Evolutionary conservation across 2,329 filamentous ascomycete species (phyloP), one percentile per base, ranked within the genome.

Genomic region (Stagonosporopsis chrysanthemi): DNA sequence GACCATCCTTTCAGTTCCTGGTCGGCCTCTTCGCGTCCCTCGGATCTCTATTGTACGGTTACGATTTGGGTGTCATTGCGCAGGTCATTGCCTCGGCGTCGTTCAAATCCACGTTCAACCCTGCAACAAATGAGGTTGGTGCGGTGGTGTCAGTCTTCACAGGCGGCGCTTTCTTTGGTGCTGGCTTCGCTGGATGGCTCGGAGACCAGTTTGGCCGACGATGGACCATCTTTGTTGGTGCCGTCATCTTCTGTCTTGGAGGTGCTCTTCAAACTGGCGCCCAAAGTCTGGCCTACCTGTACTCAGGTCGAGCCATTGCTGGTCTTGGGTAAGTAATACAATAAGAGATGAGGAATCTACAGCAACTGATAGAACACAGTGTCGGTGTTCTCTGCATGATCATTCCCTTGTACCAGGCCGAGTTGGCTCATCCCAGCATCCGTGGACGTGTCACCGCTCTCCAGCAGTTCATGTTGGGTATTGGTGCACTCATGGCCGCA

Each of bases 401-500:
- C 60, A 79, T 89, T 35, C 86, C 90, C 2, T 76, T 93, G 0
- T 94, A 92, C 72, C 90, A 93, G 71, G 90, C 89, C 22, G 91
- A 95, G 69, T 82, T 94, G 23, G 87, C 88, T 3, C 91, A 94
- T 71, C 91, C 91, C 1, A 84, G 83, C 56, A 94, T 94, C 67
- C 85, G 91, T 73, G 91, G 90, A 12, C 81, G 87, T 61, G 84
- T 95, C 29, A 92, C 90, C 0, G 84, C 86, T 28, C 80, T 94
- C 3, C 90, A 93, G 73, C 90, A 93, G 67, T 92, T 93, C 70
- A 93, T 93, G 90, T 74, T 94, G 48, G 90, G 90, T 1, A 84
- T 94, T 26, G 91, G 91, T 54, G 80, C 89, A 15, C 82, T 95
- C 1, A 78, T 87, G 15, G 90, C 91, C 7, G 83, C 86, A 0